A percentile compares a stretch with the other conserved stretches of the same genome.
Conservation (phyloP, 345 rosid genomes). For the Euphorbia peplus region DNA sequence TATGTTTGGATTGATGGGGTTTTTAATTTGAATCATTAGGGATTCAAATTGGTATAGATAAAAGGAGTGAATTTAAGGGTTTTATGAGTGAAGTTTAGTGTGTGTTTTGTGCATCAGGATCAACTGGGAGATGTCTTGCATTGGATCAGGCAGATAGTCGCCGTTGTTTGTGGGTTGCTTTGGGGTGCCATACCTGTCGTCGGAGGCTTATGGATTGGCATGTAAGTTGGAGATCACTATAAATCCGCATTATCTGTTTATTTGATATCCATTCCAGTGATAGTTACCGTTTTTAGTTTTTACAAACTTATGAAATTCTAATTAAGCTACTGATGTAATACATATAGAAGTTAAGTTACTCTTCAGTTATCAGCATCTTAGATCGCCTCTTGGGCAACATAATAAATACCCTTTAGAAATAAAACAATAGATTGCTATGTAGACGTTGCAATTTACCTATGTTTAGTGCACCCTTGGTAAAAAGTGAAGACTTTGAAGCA, state of each 20-base stretch:
- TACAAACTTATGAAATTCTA: not conserved
- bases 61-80: not conserved
- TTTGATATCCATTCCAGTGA: not conserved
- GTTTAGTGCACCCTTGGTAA: not conserved
- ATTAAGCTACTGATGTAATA: not conserved
- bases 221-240: slow-evolving; percentile 54
- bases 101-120: slow-evolving; percentile 49
- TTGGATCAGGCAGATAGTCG: slow-evolving; percentile 90
- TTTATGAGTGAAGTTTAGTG: not conserved
- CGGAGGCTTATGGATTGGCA: slow-evolving; percentile 81
- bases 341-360: not conserved
- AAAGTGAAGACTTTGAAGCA: not conserved
- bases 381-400: not conserved
- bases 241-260: not conserved
- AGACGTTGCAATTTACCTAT: not conserved
- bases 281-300: not conserved
- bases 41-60: not conserved
- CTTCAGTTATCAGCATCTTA: not conserved
- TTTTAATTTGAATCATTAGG: not conserved
- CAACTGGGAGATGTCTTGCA: slow-evolving; percentile 97
- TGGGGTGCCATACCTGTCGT: slow-evolving; percentile 86
- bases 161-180: slow-evolving; percentile 70
- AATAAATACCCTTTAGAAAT: not conserved
- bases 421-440: not conserved
- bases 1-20: not conserved